phyloP scores from a whole-genome alignment of 73 alveolate genomes.

The Symbiodinium pilosum region DNA sequence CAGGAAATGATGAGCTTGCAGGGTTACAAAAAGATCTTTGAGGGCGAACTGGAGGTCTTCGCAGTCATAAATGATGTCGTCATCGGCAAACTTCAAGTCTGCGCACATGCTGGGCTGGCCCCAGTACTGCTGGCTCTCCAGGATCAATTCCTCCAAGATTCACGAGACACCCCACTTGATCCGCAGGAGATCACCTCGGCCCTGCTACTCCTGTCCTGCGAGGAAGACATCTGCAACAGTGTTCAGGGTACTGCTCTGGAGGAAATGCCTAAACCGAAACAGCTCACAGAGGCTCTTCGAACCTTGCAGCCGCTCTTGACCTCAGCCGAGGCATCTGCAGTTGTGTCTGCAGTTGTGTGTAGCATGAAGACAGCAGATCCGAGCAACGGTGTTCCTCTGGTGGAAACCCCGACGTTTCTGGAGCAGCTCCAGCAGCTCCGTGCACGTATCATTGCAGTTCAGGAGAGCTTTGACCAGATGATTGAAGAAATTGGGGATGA shows the following conservation, averaged over 20 bases:
- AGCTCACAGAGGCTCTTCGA: background rate
- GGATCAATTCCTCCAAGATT: background rate
- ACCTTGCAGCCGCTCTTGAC: slow-evolving; percentile 17
- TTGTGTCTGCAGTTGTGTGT: background rate
- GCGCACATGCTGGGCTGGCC: slow-evolving; percentile 44
- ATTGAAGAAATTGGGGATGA: slow-evolving; percentile 50
- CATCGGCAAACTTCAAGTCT: slow-evolving; percentile 26
- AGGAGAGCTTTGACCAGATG: slow-evolving; percentile 52
- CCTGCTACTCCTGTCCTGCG: slow-evolving; percentile 12
- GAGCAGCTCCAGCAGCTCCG: background rate
- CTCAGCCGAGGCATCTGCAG: background rate
- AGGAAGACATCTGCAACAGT: background rate
- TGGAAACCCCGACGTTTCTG: background rate
- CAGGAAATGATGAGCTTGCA: background rate
- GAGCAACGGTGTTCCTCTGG: too few species aligned
- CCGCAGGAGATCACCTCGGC: background rate
- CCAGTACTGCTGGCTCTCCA: slow-evolving; percentile 5
- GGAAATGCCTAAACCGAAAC: too few species aligned
- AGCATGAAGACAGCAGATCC: too few species aligned
- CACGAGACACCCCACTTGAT: background rate
- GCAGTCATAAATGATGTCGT: slow-evolving; percentile 39
- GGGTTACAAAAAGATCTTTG: slow-evolving; percentile 25
- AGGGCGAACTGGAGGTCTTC: slow-evolving; percentile 35
- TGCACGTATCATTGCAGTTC: background rate
- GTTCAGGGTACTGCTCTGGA: background rate